phyloP scores from a whole-genome alignment of 768 basidiomycete genomes.

The Suillus luteus region DNA sequence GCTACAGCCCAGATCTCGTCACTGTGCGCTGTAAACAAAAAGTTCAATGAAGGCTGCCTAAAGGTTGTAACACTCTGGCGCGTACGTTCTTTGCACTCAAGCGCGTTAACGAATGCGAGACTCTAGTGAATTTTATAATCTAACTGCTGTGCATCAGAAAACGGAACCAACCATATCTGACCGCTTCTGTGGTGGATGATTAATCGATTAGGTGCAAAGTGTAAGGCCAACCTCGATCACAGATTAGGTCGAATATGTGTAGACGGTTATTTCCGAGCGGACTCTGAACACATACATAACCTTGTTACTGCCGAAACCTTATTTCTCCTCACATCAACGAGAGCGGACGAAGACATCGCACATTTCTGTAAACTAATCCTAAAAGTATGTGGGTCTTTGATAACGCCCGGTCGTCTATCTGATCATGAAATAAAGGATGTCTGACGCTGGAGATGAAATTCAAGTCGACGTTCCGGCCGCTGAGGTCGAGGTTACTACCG shows the following conservation, averaged over 20 bases:
- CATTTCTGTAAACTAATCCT: constrained; percentile 21
- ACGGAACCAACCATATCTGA: constrained; percentile 32
- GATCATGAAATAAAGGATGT: constrained; percentile 58
- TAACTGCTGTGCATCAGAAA: constrained; percentile 9
- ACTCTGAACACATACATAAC: constrained; percentile 43
- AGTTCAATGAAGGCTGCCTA: constrained; percentile 4
- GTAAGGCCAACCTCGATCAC: background rate
- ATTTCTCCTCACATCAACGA: constrained; percentile 84
- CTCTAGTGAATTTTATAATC: constrained; percentile 47
- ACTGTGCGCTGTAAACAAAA: constrained; percentile 60
- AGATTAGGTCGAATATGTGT: constrained; percentile 1
- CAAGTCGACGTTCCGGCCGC: constrained; percentile 64
- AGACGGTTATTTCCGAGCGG: constrained; percentile 56
- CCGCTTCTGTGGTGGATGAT: constrained; percentile 7
- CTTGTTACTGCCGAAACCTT: constrained; percentile 46
- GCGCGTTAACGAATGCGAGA: constrained; percentile 70
- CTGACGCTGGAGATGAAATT: constrained; percentile 98
- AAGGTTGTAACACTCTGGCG: constrained; percentile 19
- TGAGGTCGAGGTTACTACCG: constrained; percentile 80
- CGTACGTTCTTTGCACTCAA: constrained; percentile 78
- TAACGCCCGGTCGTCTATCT: constrained; percentile 11
- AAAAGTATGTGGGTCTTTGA: constrained; percentile 40
- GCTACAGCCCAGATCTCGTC: constrained; percentile 79
- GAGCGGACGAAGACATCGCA: constrained; percentile 90
- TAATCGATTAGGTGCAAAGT: background rate